Conservation (phyloP, 306 rosid genomes). For the Styphnolobium japonicum region DNA sequence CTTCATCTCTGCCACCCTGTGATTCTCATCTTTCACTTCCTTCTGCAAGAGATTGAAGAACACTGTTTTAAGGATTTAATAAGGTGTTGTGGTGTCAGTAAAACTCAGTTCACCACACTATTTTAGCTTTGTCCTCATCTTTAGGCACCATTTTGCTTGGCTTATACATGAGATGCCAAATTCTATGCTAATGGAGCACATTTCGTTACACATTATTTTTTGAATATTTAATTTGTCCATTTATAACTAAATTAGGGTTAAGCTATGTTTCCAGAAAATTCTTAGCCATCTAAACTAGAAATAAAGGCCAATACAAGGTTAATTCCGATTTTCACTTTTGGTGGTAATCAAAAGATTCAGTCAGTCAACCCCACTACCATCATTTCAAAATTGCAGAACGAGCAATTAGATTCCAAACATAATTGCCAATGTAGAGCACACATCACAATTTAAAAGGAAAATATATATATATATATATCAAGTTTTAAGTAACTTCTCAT, state of each 20-base stretch:
- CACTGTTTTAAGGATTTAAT: not conserved
- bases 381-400: not conserved
- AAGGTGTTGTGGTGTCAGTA: not conserved
- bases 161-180: conserved; percentile 2
- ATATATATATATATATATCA: not conserved
- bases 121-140: conserved; percentile 10
- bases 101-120: not conserved
- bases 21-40: conserved; percentile 62
- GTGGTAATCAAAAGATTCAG: not conserved
- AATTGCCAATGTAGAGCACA: not conserved
- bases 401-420: not conserved
- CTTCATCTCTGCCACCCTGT: conserved; percentile 49
- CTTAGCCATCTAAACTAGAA: conserved; percentile 22
- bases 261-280: not conserved
- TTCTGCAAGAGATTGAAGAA: conserved; percentile 46
- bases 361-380: not conserved
- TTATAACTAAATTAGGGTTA: not conserved
- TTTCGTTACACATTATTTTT: not conserved
- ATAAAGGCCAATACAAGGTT: not conserved
- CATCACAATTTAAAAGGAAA: conserved; percentile 6
- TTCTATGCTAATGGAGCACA: conserved; percentile 13
- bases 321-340: not conserved
- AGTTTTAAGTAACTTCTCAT: not conserved
- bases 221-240: not conserved
- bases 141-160: not conserved